A percentile compares a stretch with the other conserved stretches of the same genome.
phyloP scores from a whole-genome alignment of 495 filamentous ascomycete genomes.

The Schizothecium vesticola region DNA sequence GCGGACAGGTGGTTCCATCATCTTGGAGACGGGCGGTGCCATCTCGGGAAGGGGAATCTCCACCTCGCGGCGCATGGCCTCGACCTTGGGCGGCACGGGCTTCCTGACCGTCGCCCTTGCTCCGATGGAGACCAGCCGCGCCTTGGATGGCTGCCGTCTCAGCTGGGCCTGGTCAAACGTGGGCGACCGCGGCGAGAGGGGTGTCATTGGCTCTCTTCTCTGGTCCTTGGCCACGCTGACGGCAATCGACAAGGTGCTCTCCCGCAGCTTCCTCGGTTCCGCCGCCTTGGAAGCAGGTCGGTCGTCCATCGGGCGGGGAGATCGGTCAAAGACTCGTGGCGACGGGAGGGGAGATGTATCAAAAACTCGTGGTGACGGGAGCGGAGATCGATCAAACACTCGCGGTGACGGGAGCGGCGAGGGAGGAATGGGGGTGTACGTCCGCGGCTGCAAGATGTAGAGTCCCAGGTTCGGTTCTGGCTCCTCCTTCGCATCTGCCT shows the following conservation, averaged over 20 bases:
- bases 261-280: background rate
- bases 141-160: conserved; percentile 13
- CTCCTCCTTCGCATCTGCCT: conserved; percentile 25
- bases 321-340: background rate
- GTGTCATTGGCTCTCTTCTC: background rate
- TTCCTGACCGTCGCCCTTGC: conserved; percentile 11
- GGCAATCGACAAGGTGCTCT: background rate
- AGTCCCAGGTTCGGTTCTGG: conserved; percentile 15
- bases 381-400: conserved; percentile 14
- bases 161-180: conserved; percentile 4
- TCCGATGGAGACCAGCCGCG: conserved; percentile 24
- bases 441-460: conserved; percentile 48
- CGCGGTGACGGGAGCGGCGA: conserved; percentile 43
- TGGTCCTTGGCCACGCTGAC: background rate
- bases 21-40: background rate
- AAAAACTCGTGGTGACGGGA: conserved; percentile 5
- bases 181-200: background rate
- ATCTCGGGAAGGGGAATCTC: background rate
- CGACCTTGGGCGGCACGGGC: background rate
- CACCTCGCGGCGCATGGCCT: background rate
- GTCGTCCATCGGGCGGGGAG: background rate
- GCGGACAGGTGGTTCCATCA: background rate
- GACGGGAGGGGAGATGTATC: conserved; percentile 4
- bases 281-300: background rate
- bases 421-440: conserved; percentile 49